These are phyloP conservation scores for Hawksworthiomyces lignivorus DNA, from an alignment of 2,329 filamentous ascomycete genomes.

Conservation along the genomic window DNA sequence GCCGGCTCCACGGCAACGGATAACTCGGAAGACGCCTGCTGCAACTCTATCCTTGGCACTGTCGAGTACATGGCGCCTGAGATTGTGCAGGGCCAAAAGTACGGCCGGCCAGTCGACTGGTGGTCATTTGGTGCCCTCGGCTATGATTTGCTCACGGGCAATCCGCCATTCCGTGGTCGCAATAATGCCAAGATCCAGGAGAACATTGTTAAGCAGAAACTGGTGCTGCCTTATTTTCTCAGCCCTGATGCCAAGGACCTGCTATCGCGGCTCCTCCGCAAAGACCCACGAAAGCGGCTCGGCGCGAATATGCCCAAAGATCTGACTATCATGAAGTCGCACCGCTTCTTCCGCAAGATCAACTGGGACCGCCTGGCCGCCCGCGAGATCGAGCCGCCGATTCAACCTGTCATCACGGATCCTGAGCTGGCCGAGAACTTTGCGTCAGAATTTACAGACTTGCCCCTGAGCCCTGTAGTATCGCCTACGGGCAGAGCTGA, in stretches of 20 bases:
- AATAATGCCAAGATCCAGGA: constrained; percentile 95
- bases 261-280: constrained; percentile 79
- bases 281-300: constrained; percentile 85
- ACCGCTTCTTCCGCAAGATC: constrained; percentile 95
- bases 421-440: constrained; percentile 97
- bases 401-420: constrained; percentile 88
- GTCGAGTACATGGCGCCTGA: constrained; percentile 99
- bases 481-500: constrained; percentile 19
- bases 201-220: constrained; percentile 90
- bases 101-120: constrained; percentile 95
- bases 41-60: constrained; percentile 87
- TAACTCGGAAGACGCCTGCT: constrained; percentile 50
- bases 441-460: constrained; percentile 78
- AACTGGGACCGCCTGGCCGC: constrained; percentile 84
- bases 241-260: constrained; percentile 89
- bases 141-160: constrained; percentile 86
- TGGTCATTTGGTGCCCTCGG: constrained; percentile 94
- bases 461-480: constrained; percentile 69
- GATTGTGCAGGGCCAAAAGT: constrained; percentile 78
- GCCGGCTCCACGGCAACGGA: constrained; percentile 27
- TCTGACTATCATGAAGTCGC: constrained; percentile 74
- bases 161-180: constrained; percentile 80
- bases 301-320: constrained; percentile 87
- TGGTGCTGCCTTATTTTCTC: constrained; percentile 82
- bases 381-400: constrained; percentile 79